Evolutionary conservation across 2,329 filamentous ascomycete species (phyloP).

Genomic region (Claviceps fusiformis): DNA sequence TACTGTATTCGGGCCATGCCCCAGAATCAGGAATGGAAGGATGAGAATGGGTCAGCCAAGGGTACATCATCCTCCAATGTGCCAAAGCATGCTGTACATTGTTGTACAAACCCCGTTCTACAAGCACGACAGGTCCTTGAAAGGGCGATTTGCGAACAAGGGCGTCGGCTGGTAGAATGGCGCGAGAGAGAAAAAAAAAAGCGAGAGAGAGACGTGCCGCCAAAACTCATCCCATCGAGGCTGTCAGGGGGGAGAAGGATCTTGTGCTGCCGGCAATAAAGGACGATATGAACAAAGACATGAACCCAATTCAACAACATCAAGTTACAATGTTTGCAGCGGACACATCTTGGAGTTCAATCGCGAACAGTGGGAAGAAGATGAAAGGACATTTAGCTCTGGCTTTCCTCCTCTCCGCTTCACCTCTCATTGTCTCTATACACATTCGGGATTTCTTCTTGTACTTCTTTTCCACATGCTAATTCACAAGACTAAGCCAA

Average conservation of each 20-base stretch:
- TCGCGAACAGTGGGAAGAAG: too few relatives aligned
- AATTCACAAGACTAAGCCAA: not conserved
- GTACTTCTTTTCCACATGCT: not conserved
- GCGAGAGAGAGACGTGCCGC: not conserved
- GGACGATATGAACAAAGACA: not conserved
- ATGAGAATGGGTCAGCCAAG: conserved; percentile 1
- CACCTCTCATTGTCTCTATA: too few relatives aligned
- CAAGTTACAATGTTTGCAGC: not conserved
- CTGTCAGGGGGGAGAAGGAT: not conserved
- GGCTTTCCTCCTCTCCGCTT: too few relatives aligned
- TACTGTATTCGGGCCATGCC: not conserved
- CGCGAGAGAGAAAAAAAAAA: not conserved
- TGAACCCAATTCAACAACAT: not conserved
- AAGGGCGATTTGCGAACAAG: not conserved
- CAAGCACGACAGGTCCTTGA: not conserved
- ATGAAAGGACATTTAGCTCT: too few relatives aligned
- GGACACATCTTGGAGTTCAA: not conserved
- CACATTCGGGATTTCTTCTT: too few relatives aligned
- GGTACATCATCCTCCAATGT: not conserved
- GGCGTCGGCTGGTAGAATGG: not conserved
- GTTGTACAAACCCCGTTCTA: not conserved
- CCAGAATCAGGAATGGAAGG: not conserved
- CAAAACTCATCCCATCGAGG: not conserved
- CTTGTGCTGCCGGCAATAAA: not conserved
- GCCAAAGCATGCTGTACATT: not conserved